Percentiles rank a stretch among this genome's conserved stretches.
Evolutionary conservation across 805 yeast genomes (phyloP).

Genomic region (Deakozyma indianensis): DNA sequence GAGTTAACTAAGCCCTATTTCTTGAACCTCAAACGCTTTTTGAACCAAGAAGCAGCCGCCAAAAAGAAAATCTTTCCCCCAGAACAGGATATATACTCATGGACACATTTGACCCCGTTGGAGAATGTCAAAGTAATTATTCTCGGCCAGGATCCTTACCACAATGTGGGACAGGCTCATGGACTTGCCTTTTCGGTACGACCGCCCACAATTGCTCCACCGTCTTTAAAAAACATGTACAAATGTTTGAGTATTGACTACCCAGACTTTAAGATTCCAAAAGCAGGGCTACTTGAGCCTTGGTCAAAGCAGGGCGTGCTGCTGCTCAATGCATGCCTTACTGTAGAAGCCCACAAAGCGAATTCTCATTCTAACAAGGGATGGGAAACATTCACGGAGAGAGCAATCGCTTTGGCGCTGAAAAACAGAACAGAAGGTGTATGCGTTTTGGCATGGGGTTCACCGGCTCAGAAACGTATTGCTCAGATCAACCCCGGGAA

Average conservation of each 20-base stretch:
- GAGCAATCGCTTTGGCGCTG: slow-evolving; percentile 41
- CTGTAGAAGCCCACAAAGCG: slow-evolving; percentile 87
- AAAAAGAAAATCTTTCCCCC: slow-evolving; percentile 66
- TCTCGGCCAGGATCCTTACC: slow-evolving; percentile 95
- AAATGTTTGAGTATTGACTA: slow-evolving; percentile 56
- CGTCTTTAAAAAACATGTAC: slow-evolving; percentile 75
- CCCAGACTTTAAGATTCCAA: slow-evolving; percentile 53
- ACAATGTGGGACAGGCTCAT: slow-evolving; percentile 85
- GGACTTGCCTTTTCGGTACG: slow-evolving; percentile 89
- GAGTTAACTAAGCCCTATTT: slow-evolving; percentile 83
- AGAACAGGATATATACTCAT: slow-evolving; percentile 61
- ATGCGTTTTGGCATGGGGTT: slow-evolving; percentile 71
- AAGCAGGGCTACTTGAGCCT: slow-evolving; percentile 52
- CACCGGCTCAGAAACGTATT: slow-evolving; percentile 54
- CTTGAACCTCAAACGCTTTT: slow-evolving; percentile 50
- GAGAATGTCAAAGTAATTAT: slow-evolving; percentile 60
- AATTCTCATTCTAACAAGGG: slow-evolving; percentile 84
- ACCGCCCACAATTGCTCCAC: slow-evolving; percentile 77
- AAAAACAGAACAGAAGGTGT: slow-evolving; percentile 33
- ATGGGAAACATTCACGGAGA: slow-evolving; percentile 83
- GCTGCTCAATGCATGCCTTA: slow-evolving; percentile 72
- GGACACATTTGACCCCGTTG: slow-evolving; percentile 80
- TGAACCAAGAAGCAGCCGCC: slow-evolving; percentile 30
- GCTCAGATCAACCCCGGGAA: slow-evolving; percentile 23
- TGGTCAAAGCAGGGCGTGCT: slow-evolving; percentile 89